Evolutionary conservation across 2,329 filamentous ascomycete species (phyloP), one percentile per base, ranked within the genome.

Genomic region (Penicillium hordei): DNA sequence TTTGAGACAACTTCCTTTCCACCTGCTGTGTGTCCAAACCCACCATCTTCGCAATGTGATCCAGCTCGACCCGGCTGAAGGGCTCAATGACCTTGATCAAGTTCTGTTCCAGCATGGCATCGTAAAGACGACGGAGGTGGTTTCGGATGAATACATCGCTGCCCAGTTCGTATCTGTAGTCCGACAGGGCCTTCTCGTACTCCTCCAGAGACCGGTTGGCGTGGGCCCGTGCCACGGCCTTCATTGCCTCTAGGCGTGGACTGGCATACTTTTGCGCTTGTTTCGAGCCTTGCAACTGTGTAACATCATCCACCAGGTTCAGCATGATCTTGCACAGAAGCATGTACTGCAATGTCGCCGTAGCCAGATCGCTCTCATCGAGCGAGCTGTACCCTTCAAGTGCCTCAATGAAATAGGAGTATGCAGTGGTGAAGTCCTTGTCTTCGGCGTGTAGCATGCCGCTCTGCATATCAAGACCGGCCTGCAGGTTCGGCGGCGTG

Each of bases 321-420:
- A 99, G 84, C 95, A 99, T 99, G 76, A 99, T 94, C 82, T 99
- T 99, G 87, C 94, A 97, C 36, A 99, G 87, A 54, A 99, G 86
- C 94, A 99, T 99, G 83, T 99, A 99, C 81, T 99, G 94, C 65
- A 99, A 82, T 12, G 94, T 92, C 13, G 93, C 91, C n/a, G 93
- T 95, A n/a, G 95, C 94, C 78, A 93, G 92, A 63, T 83, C 80
- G 39, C 87, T 81, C 73, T 96, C 92, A 66, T 99, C 94, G 75
- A 96, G 92, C 46, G 89, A 88, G 78, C 94, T 91, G 78, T 97
- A 99, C 60, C 94, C 94, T 74, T 99, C 94, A 63, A 99, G 86
- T 2, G 95, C 94, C 80, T 99, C 94, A 76, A 99, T 97, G 78
- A 99, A 99, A 83, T 99, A 99, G 49, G 93, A 97, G 78, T 90